Evolutionary conservation across 2,329 filamentous ascomycete species (phyloP).

Genomic region (Botrytis galanthina): DNA sequence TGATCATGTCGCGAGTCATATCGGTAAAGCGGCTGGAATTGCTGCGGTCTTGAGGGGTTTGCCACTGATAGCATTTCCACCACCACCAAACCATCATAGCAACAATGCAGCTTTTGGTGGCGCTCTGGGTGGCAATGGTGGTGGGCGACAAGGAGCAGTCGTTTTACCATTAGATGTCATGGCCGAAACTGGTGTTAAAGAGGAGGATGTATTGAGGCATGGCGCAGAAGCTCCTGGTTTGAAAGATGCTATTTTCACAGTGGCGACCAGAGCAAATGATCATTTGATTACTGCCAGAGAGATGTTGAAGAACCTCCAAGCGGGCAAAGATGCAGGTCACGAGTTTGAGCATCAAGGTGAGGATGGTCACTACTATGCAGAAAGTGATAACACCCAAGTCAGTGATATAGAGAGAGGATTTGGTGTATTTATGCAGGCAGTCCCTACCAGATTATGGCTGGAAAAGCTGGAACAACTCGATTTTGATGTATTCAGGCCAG

Average conservation of each 20-base stretch:
- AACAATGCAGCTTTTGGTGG: conserved; percentile 46
- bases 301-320: conserved; percentile 79
- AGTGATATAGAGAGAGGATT: conserved; percentile 67
- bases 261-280: conserved; percentile 92
- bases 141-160: conserved; percentile 59
- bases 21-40: conserved; percentile 92
- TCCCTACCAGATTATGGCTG: conserved; percentile 77
- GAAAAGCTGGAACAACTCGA: conserved; percentile 73
- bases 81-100: conserved; percentile 55
- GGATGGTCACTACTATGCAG: conserved; percentile 57
- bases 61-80: conserved; percentile 80
- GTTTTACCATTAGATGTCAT: conserved; percentile 87
- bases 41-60: conserved; percentile 81
- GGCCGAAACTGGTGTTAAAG: conserved; percentile 74
- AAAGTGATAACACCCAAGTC: conserved; percentile 41
- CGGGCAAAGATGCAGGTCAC: conserved; percentile 73
- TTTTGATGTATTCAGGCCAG: conserved; percentile 75
- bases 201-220: conserved; percentile 84
- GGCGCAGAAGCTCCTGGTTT: conserved; percentile 77
- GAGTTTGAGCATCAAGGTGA: conserved; percentile 86
- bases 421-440: conserved; percentile 74
- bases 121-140: conserved; percentile 39
- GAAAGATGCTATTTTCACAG: conserved; percentile 84
- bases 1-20: conserved; percentile 91
- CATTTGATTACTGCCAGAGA: conserved; percentile 91